Evolutionary conservation across 805 yeast genomes (phyloP), one percentile per base, ranked within the genome.

Genomic region (Candida maris): DNA sequence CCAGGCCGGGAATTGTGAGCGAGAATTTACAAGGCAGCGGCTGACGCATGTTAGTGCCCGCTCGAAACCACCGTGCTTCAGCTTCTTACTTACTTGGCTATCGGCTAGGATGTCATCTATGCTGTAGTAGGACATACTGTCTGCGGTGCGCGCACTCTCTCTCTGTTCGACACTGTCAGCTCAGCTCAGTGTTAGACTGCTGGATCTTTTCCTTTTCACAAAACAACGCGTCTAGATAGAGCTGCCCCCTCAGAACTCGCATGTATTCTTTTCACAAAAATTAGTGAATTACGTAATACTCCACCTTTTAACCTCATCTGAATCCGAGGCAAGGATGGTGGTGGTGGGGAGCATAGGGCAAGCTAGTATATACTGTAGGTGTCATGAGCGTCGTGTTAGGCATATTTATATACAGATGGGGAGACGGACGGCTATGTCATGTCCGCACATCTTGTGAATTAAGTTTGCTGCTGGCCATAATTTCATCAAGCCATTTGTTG

Each of bases 1-100:
- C 97, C n/a, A 91, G 64, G 0, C 93, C 91, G 0, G 95, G 94
- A 6, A 87, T 81, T 0, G 81, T 72, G 30, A 80, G 73, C 45
- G 82, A 80, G 64, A 89, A 87, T 35, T 73, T 76, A 52, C 91
- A 79, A 0, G 96, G 96, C 6, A 89, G 64, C 20, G 18, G 19
- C 31, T 28, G 8, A 15, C 6, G 9, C 52, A 14, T 23, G 39
- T 41, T 40, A 30, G 36, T 35, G 20, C 9, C 43, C 38, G 10
- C 10, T 12, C 12, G 10, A 9, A 22, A 12, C 9, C 24, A 22
- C 24, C 12, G 12, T 22, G 12, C 9, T 22, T 9, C 12, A 22
- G 12, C 24, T 22, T 22, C 24, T 5, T 3, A 54, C 68, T 19
- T 45, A 64, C 70, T 48, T 78, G 81, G 3, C 75, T 70, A 42